These are phyloP conservation scores for Lyophyllum atratum DNA, from an alignment of 768 basidiomycete species.

Conservation along the genomic window DNA sequence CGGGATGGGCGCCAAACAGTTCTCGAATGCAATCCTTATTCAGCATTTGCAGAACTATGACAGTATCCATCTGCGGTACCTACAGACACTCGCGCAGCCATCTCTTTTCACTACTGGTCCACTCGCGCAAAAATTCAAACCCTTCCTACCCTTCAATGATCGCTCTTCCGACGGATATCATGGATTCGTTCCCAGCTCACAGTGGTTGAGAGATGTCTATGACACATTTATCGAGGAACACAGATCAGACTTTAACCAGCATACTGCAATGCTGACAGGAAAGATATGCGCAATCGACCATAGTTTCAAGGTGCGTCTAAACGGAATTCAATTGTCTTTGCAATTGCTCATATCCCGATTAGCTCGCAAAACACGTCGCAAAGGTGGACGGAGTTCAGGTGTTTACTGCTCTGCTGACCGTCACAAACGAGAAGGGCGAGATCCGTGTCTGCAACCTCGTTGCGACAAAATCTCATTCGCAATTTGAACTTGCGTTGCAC, in stretches of 20 bases:
- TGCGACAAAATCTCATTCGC: constrained; percentile 32
- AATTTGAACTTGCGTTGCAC: constrained; percentile 26
- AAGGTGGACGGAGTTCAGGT: constrained; percentile 25
- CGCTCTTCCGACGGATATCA: constrained; percentile 14
- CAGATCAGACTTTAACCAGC: constrained; percentile 21
- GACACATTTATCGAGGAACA: constrained; percentile 25
- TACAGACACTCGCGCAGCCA: background rate
- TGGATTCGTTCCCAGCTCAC: constrained; percentile 22
- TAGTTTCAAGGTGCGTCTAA: constrained; percentile 24
- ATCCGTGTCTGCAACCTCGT: constrained; percentile 22
- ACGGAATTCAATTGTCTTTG: background rate
- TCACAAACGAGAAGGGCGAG: constrained; percentile 29
- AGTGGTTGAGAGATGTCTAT: constrained; percentile 23
- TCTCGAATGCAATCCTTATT: constrained; percentile 19
- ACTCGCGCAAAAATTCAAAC: background rate
- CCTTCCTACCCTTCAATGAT: constrained; percentile 7
- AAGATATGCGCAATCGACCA: constrained; percentile 23
- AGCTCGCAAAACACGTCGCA: constrained; percentile 28
- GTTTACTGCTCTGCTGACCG: constrained; percentile 25
- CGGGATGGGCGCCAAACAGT: constrained; percentile 26
- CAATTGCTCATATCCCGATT: background rate
- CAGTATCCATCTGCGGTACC: constrained; percentile 11
- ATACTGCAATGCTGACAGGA: constrained; percentile 23
- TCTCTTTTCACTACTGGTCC: background rate
- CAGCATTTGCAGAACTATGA: constrained; percentile 23